Evolutionary conservation across 78 protist species (phyloP), one percentile per base, ranked within the genome.

Genomic region (Paulinella micropora): DNA sequence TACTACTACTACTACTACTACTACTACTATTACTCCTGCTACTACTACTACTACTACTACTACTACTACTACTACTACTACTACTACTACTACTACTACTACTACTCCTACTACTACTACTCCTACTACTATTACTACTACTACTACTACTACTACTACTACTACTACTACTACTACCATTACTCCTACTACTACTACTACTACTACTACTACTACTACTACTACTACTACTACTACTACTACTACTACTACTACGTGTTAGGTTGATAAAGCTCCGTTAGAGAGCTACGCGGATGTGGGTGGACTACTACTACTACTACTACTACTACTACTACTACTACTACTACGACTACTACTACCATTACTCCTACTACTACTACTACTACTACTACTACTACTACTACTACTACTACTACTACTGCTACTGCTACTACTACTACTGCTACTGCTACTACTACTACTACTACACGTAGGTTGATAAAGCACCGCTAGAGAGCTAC

Each of bases 251-350:
- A 64, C 77, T 23, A 23, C 77, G n/a, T n/a, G n/a, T n/a, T n/a
- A 97, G 92, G 98, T 97, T 1, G 88, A 83, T 79, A 83, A 83
- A 89, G 99, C 99, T 0, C 99, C 99, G 29, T 35, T 89, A 2
- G 99, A 97, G 93, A 88, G 97, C 1, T 99, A 97, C 91, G 98
- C 98, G 3, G 99, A 98, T 90, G 94, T 99, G 15, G 99, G 99
- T 64, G 99, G 99, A 4, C 94, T 99, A 3, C n/a, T n/a, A n/a
- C n/a, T n/a, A n/a, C n/a, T n/a, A n/a, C n/a, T n/a, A n/a, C n/a
- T n/a, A n/a, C n/a, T n/a, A n/a, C n/a, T n/a, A n/a, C n/a, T n/a
- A n/a, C n/a, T n/a, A n/a, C n/a, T n/a, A n/a, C n/a, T n/a, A n/a
- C n/a, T n/a, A n/a, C n/a, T n/a, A n/a, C n/a, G n/a, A n/a, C n/a